Base-by-base conservation (phyloP, 2,329 filamentous ascomycete genomes). In the Pseudopithomyces chartarum region DNA sequence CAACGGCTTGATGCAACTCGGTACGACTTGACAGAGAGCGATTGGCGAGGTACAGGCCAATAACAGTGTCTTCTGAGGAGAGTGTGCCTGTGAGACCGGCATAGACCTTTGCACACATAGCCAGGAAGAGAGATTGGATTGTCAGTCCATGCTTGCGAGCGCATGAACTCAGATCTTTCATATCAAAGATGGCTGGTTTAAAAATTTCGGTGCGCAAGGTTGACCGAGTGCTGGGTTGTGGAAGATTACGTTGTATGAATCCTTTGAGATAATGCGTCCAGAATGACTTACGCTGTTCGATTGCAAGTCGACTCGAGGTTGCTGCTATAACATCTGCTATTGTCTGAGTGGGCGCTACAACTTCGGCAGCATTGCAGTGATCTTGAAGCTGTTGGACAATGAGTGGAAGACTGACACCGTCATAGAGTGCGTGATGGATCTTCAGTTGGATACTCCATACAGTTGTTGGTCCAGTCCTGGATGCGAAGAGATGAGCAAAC, bases 401-500 rank as follows among this genome's bases (percentile, higher is more conserved):
- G 0, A 82, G 70, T 0, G 87, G 85, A 4, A 97, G 79, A 65
- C 90, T 95, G 57, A 96, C 82, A 6, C 88, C 92, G 71, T 97
- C 94, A 69, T 97, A 98, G 0, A 97, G 80, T 0, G 90, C 90
- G 71, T 98, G 93, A 60, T 97, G 92, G 4, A 97, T 88, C 23
- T 80, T 79, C 2, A 83, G 76, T 44, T 76, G 63, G 43, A 81
- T 54, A 7, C 63, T 57, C 62, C 76, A 79, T 15, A 73, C 72
- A 22, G 53, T 54, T 2, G 59, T n/a, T 1, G 59, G 68, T 45
- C 12, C 33, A 15, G 11, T 11, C n/a, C 19, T 69, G 63, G 66
- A 69, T 6, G 71, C 76, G 57, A 76, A 72, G 6, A 82, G 60
- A 49, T 71, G 66, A 12, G 70, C 76, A 57, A 67, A 71, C 7